Evolutionary conservation across 441 rosid genomes (phyloP), one percentile per base, ranked within the genome.

Genomic region (Corymbia citriodora): DNA sequence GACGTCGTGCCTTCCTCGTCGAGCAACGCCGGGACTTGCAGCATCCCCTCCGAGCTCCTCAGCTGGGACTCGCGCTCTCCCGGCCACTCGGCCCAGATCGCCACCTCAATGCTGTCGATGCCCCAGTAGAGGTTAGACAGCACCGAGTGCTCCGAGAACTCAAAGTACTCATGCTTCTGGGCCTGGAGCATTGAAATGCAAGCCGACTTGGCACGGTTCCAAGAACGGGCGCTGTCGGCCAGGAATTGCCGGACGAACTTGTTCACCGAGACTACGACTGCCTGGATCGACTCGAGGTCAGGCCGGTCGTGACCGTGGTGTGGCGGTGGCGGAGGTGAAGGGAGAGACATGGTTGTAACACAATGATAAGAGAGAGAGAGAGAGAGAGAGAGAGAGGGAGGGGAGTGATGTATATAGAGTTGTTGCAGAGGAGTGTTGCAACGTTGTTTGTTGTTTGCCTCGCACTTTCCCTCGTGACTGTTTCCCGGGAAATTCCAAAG

Each of bases 21-120:
- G 86, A 97, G 96, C 94, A 96, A 94, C 29, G 99, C 99, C 7
- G 99, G 99, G 36, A 95, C 95, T 93, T 98, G 99, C 89, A 97
- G 99, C 98, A 96, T 92, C 90, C 89, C 92, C 94, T 98, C 99
- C 5, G 98, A 93, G 72, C 95, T 95, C 53, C 88, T 91, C 18
- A 97, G 87, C 90, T 87, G 88, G 54, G 88, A 72, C 12, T 88
- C 70, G 70, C 89, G 94, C 90, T 95, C 94, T 72, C 92, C 96
- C 1, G 92, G 90, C 40, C 68, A 89, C 65, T 91, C 91, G 8
- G 93, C 94, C 33, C 90, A 93, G 50, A 96, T 90, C 48, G 97
- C 97, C 21, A 94, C 92, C 92, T 96, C 98, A 55, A 95, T 95
- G 90, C 92, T 92, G 18, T 95, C 94, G 27, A 98, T 94, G 27